These are phyloP conservation scores for Yarrowia keelungensis DNA, from an alignment of 805 yeast genomes.

Conservation along the genomic window DNA sequence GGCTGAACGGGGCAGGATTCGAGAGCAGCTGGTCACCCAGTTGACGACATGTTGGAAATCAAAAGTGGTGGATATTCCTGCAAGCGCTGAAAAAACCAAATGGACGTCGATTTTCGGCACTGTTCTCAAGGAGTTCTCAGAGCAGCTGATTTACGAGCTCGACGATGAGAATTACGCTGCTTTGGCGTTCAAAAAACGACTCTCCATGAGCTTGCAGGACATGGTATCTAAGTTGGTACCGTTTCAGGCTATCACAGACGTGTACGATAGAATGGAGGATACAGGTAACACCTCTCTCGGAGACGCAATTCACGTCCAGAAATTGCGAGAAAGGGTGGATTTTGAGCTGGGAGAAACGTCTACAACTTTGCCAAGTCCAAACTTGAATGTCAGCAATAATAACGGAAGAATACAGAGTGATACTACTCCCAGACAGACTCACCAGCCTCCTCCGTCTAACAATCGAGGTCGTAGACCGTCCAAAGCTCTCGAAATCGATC, in stretches of 20 bases:
- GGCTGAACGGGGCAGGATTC: background rate
- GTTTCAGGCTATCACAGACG: background rate
- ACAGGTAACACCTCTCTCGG: background rate
- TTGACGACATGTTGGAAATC: constrained; percentile 3
- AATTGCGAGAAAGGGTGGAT: background rate
- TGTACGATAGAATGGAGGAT: background rate
- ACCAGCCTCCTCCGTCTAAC: no score
- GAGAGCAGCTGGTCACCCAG: constrained; percentile 1
- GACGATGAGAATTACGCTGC: constrained; percentile 26
- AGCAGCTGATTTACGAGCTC: constrained; percentile 4
- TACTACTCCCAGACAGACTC: no score
- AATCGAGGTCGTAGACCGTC: no score
- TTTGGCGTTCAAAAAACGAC: constrained; percentile 21
- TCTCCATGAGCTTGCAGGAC: background rate
- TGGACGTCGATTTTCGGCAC: constrained; percentile 1
- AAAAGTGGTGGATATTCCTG: background rate
- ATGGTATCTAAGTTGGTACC: background rate
- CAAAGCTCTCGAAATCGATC: background rate
- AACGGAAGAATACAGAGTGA: no score
- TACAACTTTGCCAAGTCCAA: background rate
- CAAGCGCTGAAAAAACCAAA: background rate
- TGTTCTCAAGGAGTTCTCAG: constrained; percentile 3
- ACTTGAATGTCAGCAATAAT: background rate
- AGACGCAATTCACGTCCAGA: constrained; percentile 2
- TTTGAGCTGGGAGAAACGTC: background rate